Percentiles rank a stretch among this genome's conserved stretches.
These are phyloP conservation scores for Acacia crassicarpa DNA, from an alignment of 306 rosid genomes.

Conservation along the genomic window DNA sequence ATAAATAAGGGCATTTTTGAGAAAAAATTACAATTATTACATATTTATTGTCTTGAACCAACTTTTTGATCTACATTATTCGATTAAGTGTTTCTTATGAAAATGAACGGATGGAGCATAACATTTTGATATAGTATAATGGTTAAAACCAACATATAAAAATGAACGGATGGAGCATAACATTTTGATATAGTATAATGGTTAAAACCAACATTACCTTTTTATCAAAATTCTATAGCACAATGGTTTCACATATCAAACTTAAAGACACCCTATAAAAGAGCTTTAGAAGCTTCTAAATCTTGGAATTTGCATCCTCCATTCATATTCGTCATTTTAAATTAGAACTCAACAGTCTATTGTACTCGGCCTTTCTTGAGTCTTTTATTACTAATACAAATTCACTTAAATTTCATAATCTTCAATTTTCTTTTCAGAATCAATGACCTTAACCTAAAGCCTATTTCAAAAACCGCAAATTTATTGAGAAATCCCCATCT, in stretches of 20 bases:
- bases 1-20: too few relatives aligned
- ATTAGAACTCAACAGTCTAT: constrained; percentile 20
- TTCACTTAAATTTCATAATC: constrained; percentile 14
- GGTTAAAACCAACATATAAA: too few relatives aligned
- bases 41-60: too few relatives aligned
- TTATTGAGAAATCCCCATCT: constrained; percentile 21
- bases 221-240: not conserved
- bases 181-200: not conserved
- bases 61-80: too few relatives aligned
- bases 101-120: not conserved
- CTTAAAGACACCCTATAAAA: constrained; percentile 13
- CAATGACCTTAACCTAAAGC: constrained; percentile 24
- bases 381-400: not conserved
- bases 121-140: not conserved
- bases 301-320: not conserved
- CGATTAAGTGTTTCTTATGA: too few relatives aligned
- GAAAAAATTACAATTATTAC: too few relatives aligned
- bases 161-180: not conserved
- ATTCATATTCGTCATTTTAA: not conserved
- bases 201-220: not conserved
- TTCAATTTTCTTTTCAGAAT: constrained; percentile 16
- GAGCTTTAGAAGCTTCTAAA: not conserved
- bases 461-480: constrained; percentile 2
- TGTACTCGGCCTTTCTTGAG: constrained; percentile 15
- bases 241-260: constrained; percentile 19